A percentile compares a stretch with the other conserved stretches of the same genome.
phyloP scores from a whole-genome alignment of 306 rosid genomes.

The Sophora flavescens region DNA sequence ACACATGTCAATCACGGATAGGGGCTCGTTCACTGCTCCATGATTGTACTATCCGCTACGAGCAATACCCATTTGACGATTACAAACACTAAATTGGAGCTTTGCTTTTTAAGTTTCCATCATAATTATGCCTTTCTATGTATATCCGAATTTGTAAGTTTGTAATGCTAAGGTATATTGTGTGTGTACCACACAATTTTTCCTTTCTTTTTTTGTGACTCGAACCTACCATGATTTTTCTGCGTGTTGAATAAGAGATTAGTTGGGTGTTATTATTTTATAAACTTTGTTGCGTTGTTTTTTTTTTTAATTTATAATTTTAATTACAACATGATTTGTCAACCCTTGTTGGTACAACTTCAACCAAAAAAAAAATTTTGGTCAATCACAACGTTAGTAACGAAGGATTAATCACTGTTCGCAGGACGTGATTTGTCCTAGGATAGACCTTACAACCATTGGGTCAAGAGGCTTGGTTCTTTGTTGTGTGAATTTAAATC shows the following conservation, averaged over 20 bases:
- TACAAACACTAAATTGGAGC: conserved; percentile 15
- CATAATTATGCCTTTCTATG: conserved; percentile 1
- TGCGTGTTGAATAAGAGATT: neutral
- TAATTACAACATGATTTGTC: no score
- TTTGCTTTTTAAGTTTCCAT: neutral
- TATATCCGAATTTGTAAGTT: neutral
- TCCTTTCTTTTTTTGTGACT: neutral
- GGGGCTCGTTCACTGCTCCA: conserved; percentile 70
- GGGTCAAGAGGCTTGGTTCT: no score
- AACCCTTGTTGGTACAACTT: no score
- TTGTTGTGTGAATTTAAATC: no score
- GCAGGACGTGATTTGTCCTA: no score
- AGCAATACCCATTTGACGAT: conserved; percentile 80
- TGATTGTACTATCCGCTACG: conserved; percentile 75
- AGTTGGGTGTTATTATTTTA: no score
- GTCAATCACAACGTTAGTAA: no score
- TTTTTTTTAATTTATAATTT: no score
- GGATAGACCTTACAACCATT: no score
- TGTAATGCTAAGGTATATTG: neutral
- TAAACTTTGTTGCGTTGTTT: neutral
- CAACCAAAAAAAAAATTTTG: no score
- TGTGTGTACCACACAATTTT: neutral
- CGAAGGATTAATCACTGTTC: no score
- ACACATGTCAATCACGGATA: conserved; percentile 56
- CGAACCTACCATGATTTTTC: conserved; percentile 4